Conservation (phyloP, 108 stramenopile genomes). For the Cyclostephanos tholiformis region DNA sequence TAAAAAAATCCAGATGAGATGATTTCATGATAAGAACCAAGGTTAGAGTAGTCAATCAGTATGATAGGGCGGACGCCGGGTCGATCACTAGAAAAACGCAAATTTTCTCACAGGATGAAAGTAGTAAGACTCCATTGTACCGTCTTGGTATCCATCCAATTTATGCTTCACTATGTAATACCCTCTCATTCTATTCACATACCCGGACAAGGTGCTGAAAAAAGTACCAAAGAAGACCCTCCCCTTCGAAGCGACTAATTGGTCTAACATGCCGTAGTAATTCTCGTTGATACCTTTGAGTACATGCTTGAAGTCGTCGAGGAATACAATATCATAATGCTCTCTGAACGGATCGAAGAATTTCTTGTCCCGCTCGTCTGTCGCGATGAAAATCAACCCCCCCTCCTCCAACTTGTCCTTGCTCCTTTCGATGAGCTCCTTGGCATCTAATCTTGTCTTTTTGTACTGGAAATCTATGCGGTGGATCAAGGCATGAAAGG, state of each 20-base stretch:
- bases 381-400: conserved; percentile 53
- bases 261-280: conserved; percentile 89
- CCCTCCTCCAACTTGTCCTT: conserved; percentile 47
- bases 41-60: not conserved
- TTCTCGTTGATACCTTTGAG: conserved; percentile 61
- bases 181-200: conserved; percentile 83
- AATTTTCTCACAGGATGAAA: conserved; percentile 40
- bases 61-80: too few relatives aligned
- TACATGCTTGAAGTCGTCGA: conserved; percentile 74
- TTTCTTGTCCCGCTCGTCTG: conserved; percentile 70
- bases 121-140: conserved; percentile 67
- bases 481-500: not conserved
- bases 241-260: conserved; percentile 77
- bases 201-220: conserved; percentile 80
- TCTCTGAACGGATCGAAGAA: conserved; percentile 78
- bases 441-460: conserved; percentile 44
- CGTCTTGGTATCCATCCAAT: conserved; percentile 62
- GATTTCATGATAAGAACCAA: not conserved
- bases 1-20: not conserved
- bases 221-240: conserved; percentile 78
- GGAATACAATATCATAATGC: conserved; percentile 73
- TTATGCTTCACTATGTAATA: conserved; percentile 69
- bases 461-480: conserved; percentile 45
- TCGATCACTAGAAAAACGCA: not conserved
- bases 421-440: conserved; percentile 40